A percentile compares a stretch with the other conserved stretches of the same genome.
Conservation (phyloP, 2,329 filamentous ascomycete species). For the Aureobasidium sp. region DNA sequence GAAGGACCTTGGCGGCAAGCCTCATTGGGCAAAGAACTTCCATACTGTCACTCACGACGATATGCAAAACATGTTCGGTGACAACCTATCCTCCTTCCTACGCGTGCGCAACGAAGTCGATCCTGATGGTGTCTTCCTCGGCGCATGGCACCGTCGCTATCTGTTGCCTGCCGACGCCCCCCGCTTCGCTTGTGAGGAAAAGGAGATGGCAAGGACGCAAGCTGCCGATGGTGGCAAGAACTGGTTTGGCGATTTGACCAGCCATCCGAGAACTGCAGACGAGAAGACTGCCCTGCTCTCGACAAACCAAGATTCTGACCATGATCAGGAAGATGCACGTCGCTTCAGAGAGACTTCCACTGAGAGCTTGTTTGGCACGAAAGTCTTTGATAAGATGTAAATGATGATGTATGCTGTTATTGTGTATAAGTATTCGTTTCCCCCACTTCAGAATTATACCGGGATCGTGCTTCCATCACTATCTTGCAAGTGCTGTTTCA, state of each 20-base stretch:
- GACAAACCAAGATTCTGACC: constrained; percentile 26
- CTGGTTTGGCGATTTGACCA: constrained; percentile 33
- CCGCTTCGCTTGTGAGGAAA: constrained; percentile 47
- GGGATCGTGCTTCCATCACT: too few species aligned
- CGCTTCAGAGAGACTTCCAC: constrained; percentile 25
- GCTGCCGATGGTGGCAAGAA: constrained; percentile 50
- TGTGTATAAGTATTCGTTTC: too few species aligned
- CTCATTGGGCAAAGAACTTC: constrained; percentile 97
- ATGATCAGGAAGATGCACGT: constrained; percentile 27
- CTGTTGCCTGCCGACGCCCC: constrained; percentile 51
- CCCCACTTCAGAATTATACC: too few species aligned
- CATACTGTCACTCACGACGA: constrained; percentile 62
- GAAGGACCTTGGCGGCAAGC: constrained; percentile 82
- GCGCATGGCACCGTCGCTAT: constrained; percentile 86
- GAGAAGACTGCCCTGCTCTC: constrained; percentile 25
- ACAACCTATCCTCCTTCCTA: constrained; percentile 72
- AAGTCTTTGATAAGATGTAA: constrained; percentile 44
- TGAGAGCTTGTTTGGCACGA: constrained; percentile 33
- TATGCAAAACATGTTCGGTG: constrained; percentile 70
- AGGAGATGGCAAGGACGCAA: constrained; percentile 37
- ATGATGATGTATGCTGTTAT: constrained; percentile 3
- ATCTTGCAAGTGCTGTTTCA: too few species aligned
- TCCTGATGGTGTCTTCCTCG: constrained; percentile 87
- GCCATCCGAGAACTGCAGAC: constrained; percentile 18
- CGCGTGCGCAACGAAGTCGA: constrained; percentile 75